A percentile compares a stretch with the other conserved stretches of the same genome.
Evolutionary conservation across 345 rosid genomes (phyloP).

Genomic region (Eucalyptus melliodora): DNA sequence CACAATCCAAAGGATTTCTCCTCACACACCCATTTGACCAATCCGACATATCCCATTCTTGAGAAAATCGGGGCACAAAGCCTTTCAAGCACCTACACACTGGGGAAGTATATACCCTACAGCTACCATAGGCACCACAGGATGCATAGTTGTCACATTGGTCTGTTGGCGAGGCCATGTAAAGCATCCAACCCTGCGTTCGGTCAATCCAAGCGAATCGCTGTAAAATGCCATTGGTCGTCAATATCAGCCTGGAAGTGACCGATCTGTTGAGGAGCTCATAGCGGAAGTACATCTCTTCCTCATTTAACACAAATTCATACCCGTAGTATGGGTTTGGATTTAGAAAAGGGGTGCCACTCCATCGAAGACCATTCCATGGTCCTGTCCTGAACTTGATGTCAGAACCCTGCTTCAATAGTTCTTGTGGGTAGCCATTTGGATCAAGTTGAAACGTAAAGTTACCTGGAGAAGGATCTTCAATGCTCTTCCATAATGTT

Average conservation of each 20-base stretch:
- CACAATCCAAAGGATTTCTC: slow-evolving; percentile 10
- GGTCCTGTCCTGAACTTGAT: too few relatives aligned
- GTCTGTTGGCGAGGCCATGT: slow-evolving; percentile 13
- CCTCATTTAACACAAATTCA: background rate
- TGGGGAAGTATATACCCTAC: slow-evolving; percentile 11
- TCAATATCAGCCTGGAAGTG: slow-evolving; percentile 4
- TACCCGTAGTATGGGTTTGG: slow-evolving; percentile 1
- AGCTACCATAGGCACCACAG: slow-evolving; percentile 30
- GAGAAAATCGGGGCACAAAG: slow-evolving; percentile 12
- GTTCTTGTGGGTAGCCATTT: too few relatives aligned
- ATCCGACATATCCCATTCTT: slow-evolving; percentile 14
- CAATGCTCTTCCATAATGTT: too few relatives aligned
- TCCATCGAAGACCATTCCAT: too few relatives aligned
- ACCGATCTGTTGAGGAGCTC: background rate
- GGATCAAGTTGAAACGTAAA: too few relatives aligned
- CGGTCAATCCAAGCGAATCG: slow-evolving; percentile 15
- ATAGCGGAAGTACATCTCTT: slow-evolving; percentile 10
- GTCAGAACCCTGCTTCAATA: too few relatives aligned
- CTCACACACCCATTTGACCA: slow-evolving; percentile 36
- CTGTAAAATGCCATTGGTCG: slow-evolving; percentile 1
- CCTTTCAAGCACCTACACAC: slow-evolving; percentile 35
- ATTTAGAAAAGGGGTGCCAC: background rate
- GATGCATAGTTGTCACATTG: slow-evolving; percentile 18
- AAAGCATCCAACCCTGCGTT: slow-evolving; percentile 11
- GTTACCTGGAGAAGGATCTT: too few relatives aligned